A percentile compares a stretch with the other conserved stretches of the same genome.
phyloP scores from a whole-genome alignment of 2,329 filamentous ascomycete species.

The Fonsecaea pugnacius region DNA sequence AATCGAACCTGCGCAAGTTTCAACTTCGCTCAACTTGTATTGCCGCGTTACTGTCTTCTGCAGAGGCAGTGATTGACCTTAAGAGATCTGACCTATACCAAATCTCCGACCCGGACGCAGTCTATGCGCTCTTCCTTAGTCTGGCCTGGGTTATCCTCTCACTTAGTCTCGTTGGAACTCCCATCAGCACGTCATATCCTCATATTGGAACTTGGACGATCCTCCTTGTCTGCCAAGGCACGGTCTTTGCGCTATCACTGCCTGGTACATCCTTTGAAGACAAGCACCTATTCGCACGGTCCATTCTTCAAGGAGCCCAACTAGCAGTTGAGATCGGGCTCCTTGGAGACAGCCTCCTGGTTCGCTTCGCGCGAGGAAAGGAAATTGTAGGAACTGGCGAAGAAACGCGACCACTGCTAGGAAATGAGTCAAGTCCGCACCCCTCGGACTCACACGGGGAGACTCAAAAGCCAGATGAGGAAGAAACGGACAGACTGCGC shows the following conservation, averaged over 20 bases:
- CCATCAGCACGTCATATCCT: conserved; percentile 63
- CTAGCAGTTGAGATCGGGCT: conserved; percentile 36
- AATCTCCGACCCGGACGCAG: conserved; percentile 25
- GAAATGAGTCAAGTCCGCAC: conserved; percentile 46
- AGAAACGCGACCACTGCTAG: conserved; percentile 45
- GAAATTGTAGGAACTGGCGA: conserved; percentile 14
- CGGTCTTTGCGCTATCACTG: conserved; percentile 12
- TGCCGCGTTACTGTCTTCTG: conserved; percentile 10
- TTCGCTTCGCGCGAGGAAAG: neutral
- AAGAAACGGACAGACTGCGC: conserved; percentile 55
- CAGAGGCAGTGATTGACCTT: conserved; percentile 13
- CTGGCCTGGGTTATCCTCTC: conserved; percentile 63
- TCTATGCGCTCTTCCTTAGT: conserved; percentile 26
- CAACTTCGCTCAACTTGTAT: conserved; percentile 9
- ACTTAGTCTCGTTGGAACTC: conserved; percentile 57
- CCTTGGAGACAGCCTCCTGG: conserved; percentile 1
- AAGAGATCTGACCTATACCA: conserved; percentile 10
- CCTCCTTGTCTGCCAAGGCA: conserved; percentile 60
- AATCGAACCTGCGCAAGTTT: conserved; percentile 12
- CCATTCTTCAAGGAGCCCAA: conserved; percentile 9
- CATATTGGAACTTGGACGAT: conserved; percentile 67
- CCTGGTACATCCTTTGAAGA: neutral
- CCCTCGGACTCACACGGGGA: conserved; percentile 57
- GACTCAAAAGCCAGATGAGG: conserved; percentile 61
- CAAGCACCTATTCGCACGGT: neutral